phyloP scores from a whole-genome alignment of 2,329 filamentous ascomycete genomes.

The Metarhizium guizhouense region DNA sequence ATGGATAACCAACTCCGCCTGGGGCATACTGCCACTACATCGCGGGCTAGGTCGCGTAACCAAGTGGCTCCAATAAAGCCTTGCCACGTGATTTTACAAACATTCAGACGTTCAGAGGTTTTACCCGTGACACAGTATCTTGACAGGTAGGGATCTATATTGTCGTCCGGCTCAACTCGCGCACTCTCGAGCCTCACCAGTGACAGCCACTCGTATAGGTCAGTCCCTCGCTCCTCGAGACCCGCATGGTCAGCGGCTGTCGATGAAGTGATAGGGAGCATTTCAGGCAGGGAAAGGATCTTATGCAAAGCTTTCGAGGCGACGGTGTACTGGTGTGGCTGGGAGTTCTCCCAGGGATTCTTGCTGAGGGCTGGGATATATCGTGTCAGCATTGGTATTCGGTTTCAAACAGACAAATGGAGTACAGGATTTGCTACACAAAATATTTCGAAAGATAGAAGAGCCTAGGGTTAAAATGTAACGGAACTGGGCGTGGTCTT shows the following conservation, averaged over 20 bases:
- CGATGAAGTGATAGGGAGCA: conserved; percentile 15
- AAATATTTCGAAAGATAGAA: neutral
- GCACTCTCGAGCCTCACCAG: conserved; percentile 58
- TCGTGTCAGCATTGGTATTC: neutral
- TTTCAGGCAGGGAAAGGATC: conserved; percentile 13
- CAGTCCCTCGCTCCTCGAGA: conserved; percentile 53
- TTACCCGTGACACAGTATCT: conserved; percentile 42
- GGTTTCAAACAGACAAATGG: neutral
- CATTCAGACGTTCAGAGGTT: conserved; percentile 14
- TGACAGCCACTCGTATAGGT: conserved; percentile 67
- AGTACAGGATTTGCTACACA: neutral
- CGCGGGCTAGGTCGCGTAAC: conserved; percentile 38
- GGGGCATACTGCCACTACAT: conserved; percentile 33
- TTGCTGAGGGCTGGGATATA: neutral
- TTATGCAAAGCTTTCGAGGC: conserved; percentile 11
- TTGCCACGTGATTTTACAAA: conserved; percentile 49
- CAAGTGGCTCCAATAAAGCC: conserved; percentile 48
- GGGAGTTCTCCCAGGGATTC: neutral
- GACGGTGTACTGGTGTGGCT: conserved; percentile 24
- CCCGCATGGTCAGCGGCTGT: conserved; percentile 33
- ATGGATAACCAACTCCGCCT: conserved; percentile 46
- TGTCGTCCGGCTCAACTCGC: conserved; percentile 47
- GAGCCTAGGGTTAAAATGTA: neutral
- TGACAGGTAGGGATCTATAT: conserved; percentile 59
- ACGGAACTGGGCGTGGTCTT: conserved; percentile 2